A percentile compares a stretch with the other conserved stretches of the same genome.
Evolutionary conservation across 1,284 basidiomycete species (phyloP).

Genomic region (Athelia psychrophila): DNA sequence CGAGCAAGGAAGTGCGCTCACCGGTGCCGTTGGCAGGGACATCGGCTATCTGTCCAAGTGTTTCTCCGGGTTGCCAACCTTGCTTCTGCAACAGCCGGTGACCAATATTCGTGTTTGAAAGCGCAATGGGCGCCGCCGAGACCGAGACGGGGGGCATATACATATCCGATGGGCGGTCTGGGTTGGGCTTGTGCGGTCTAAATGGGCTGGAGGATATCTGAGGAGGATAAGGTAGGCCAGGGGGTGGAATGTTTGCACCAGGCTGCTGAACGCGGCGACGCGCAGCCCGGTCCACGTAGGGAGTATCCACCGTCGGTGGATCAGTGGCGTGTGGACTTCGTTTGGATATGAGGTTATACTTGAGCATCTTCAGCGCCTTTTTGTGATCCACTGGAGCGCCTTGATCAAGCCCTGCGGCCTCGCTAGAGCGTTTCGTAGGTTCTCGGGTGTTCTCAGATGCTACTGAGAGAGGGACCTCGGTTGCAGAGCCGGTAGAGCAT

Average conservation of each 20-base stretch:
- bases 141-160: constrained; percentile 14
- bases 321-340: constrained; percentile 28
- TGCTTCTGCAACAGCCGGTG: constrained; percentile 65
- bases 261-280: constrained; percentile 58
- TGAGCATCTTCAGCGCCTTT: constrained; percentile 60
- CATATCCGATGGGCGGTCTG: constrained; percentile 4
- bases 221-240: constrained; percentile 30
- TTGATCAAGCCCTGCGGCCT: constrained; percentile 18
- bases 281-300: constrained; percentile 67
- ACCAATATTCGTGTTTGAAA: constrained; percentile 61
- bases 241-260: constrained; percentile 42
- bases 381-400: constrained; percentile 42
- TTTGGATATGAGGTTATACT: constrained; percentile 53
- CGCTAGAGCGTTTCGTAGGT: constrained; percentile 32
- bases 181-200: not conserved
- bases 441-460: constrained; percentile 24
- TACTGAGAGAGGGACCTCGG: constrained; percentile 61
- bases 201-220: not conserved
- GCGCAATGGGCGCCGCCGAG: constrained; percentile 40
- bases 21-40: constrained; percentile 24
- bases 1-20: constrained; percentile 30
- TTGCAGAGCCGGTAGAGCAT: constrained; percentile 47
- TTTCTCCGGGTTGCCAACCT: constrained; percentile 69
- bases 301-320: constrained; percentile 9
- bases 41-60: constrained; percentile 41